These are phyloP conservation scores for Cardamine resedifolia DNA, from an alignment of 345 rosid genomes.

Conservation along the genomic window DNA sequence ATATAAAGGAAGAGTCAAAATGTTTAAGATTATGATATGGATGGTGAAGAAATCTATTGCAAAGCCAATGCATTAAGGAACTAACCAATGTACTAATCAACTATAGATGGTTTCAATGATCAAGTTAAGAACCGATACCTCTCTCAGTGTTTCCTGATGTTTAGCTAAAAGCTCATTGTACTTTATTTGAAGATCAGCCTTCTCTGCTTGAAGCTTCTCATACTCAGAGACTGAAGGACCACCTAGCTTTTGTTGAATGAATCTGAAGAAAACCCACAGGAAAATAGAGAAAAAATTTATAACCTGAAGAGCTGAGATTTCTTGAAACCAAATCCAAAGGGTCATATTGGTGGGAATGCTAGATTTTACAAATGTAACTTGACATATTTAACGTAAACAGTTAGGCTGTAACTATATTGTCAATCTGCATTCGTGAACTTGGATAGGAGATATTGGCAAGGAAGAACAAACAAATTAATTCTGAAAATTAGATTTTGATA, in stretches of 20 bases:
- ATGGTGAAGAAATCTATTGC: too few species aligned
- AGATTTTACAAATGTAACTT: neutral
- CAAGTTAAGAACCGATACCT: conserved; percentile 44
- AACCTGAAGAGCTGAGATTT: neutral
- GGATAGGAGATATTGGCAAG: neutral
- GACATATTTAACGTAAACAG: neutral
- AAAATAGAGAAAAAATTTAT: neutral
- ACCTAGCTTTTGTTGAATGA: conserved; percentile 81
- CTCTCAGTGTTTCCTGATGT: conserved; percentile 68
- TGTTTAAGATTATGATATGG: neutral
- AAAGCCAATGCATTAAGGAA: neutral
- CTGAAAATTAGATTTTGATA: neutral
- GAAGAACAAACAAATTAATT: neutral
- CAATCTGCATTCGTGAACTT: neutral
- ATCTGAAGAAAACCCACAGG: conserved; percentile 46
- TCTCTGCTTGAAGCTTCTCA: conserved; percentile 82
- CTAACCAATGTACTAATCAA: neutral
- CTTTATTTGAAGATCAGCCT: conserved; percentile 64
- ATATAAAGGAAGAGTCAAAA: neutral
- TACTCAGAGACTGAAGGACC: conserved; percentile 72
- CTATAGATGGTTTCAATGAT: neutral
- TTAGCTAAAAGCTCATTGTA: conserved; percentile 65
- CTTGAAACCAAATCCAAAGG: neutral
- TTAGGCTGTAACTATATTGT: neutral
- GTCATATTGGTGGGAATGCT: neutral